These are phyloP conservation scores for Aspergillus hortae DNA, from an alignment of 2,329 filamentous ascomycete species.

Conservation along the genomic window DNA sequence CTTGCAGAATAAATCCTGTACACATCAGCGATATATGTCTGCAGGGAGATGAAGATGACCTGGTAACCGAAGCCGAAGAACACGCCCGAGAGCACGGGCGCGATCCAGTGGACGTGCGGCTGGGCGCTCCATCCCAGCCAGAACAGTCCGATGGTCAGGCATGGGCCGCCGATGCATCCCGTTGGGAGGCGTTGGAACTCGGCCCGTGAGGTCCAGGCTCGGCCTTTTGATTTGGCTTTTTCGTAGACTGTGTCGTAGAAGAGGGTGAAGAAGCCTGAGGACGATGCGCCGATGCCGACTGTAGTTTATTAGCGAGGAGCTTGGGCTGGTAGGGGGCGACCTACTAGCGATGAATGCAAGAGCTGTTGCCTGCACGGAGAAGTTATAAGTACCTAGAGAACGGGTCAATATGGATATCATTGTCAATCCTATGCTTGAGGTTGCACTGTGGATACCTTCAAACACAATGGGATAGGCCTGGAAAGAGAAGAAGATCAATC, in stretches of 20 bases:
- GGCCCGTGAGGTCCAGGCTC: constrained; percentile 53
- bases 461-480: constrained; percentile 73
- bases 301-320: constrained; percentile 1
- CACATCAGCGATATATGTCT: constrained; percentile 66
- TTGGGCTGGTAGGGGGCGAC: not conserved
- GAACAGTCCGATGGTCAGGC: constrained; percentile 51
- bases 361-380: constrained; percentile 62
- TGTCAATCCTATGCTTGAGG: too few species aligned
- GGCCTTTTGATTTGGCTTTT: constrained; percentile 48
- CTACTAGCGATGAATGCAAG: constrained; percentile 63
- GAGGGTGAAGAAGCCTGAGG: constrained; percentile 61
- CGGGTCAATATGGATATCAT: not conserved
- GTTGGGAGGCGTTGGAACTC: constrained; percentile 68
- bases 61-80: constrained; percentile 61
- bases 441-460: constrained; percentile 27
- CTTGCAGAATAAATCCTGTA: constrained; percentile 63
- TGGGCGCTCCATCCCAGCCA: constrained; percentile 60
- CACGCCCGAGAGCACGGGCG: constrained; percentile 58
- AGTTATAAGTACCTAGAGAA: constrained; percentile 52
- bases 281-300: constrained; percentile 59
- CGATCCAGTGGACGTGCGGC: constrained; percentile 48
- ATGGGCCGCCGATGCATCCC: constrained; percentile 65
- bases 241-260: constrained; percentile 61
- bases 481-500: constrained; percentile 70
- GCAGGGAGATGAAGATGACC: constrained; percentile 61